These are phyloP conservation scores for Groenewaldozyma tartarivorans DNA, from an alignment of 805 yeast species.

Conservation along the genomic window DNA sequence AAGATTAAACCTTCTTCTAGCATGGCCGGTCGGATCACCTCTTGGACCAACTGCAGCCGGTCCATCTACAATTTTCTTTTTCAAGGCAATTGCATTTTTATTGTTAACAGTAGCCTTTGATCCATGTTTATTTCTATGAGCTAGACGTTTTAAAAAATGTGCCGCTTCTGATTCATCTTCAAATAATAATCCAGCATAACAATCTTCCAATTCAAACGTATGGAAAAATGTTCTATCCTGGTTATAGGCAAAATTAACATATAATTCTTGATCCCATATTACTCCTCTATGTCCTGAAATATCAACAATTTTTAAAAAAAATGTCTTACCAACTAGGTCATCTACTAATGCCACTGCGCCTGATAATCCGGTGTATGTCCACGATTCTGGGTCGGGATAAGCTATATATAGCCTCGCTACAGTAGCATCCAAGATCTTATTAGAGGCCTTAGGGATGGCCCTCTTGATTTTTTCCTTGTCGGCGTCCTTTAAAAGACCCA, in stretches of 20 bases:
- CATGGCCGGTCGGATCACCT: conserved; percentile 40
- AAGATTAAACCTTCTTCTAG: conserved; percentile 23
- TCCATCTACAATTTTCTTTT: conserved; percentile 34
- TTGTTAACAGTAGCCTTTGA: conserved; percentile 78
- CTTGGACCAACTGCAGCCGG: conserved; percentile 44
- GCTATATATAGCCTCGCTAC: conserved; percentile 87
- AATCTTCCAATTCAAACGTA: conserved; percentile 86
- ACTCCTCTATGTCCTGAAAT: conserved; percentile 69
- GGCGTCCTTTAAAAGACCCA: conserved; percentile 26
- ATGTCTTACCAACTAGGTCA: conserved; percentile 90
- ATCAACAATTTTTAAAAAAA: conserved; percentile 83
- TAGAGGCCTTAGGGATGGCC: conserved; percentile 77
- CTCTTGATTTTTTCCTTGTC: conserved; percentile 89
- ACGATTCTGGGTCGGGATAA: conserved; percentile 67
- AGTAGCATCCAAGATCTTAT: conserved; percentile 82
- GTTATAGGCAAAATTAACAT: conserved; percentile 76
- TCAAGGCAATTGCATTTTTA: conserved; percentile 78
- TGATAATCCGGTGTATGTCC: conserved; percentile 81
- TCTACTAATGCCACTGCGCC: conserved; percentile 87
- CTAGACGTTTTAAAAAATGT: conserved; percentile 72
- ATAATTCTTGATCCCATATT: conserved; percentile 94
- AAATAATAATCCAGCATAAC: conserved; percentile 76
- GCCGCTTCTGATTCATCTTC: conserved; percentile 85
- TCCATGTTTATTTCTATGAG: conserved; percentile 68
- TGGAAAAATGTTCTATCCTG: conserved; percentile 95